phyloP scores from a whole-genome alignment of 805 yeast genomes.

The Torulaspora delbrueckii region DNA sequence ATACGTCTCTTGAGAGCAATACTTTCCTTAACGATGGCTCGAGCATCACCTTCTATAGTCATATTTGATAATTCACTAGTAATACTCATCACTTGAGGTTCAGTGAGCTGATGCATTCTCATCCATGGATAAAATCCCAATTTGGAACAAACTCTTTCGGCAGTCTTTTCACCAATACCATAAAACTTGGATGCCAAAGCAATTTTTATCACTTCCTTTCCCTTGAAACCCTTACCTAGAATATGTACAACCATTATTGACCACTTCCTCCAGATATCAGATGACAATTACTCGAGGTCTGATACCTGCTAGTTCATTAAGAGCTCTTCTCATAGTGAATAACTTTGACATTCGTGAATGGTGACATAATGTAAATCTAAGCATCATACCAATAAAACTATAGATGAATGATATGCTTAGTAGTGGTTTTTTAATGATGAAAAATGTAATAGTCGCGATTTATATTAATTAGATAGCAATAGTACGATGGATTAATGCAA shows the following conservation, averaged over 20 bases:
- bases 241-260: constrained; percentile 47
- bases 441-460: too few relatives aligned
- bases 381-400: too few relatives aligned
- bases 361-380: too few relatives aligned
- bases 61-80: constrained; percentile 82
- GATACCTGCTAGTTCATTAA: background rate
- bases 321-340: too few relatives aligned
- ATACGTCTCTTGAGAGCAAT: constrained; percentile 73
- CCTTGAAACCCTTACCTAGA: constrained; percentile 47
- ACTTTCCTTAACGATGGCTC: constrained; percentile 69
- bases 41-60: constrained; percentile 75
- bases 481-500: background rate
- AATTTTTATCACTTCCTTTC: constrained; percentile 38
- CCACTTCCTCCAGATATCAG: background rate
- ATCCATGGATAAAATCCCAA: constrained; percentile 88
- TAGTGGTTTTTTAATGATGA: too few relatives aligned
- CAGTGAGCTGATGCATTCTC: constrained; percentile 90
- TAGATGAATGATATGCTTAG: too few relatives aligned
- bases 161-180: constrained; percentile 76
- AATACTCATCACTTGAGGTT: constrained; percentile 77
- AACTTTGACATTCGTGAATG: too few relatives aligned
- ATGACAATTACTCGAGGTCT: background rate
- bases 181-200: constrained; percentile 80
- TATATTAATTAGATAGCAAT: background rate
- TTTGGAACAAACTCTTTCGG: constrained; percentile 74